Percentiles rank a stretch among this genome's conserved stretches.
phyloP scores from a whole-genome alignment of 768 basidiomycete species.

The Lactarius akahatsu region DNA sequence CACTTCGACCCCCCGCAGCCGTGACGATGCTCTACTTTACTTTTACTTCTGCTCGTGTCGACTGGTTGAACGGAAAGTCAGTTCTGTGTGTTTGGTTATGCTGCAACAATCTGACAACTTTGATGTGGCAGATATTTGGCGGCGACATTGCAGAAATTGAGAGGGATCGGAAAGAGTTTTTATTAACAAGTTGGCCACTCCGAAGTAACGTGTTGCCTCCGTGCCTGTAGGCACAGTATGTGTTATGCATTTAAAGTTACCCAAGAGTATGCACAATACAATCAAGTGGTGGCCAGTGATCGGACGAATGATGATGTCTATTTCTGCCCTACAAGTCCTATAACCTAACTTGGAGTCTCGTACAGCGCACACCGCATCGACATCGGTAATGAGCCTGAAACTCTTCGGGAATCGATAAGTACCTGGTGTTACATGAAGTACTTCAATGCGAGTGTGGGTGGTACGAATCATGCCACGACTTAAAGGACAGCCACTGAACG shows the following conservation, averaged over 20 bases:
- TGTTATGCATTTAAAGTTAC: not conserved
- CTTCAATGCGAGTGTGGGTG: not conserved
- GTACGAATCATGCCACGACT: not conserved
- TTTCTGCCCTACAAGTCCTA: not conserved
- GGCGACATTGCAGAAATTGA: not conserved
- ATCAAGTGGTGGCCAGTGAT: not conserved
- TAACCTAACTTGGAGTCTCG: not conserved
- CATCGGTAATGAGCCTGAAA: not conserved
- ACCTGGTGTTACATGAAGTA: not conserved
- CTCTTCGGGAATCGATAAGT: not conserved
- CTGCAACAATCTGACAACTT: not conserved
- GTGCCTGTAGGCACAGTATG: not conserved
- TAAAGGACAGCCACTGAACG: not conserved
- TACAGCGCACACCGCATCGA: not conserved
- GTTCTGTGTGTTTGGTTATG: not conserved
- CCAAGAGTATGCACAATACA: not conserved
- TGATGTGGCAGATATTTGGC: not conserved
- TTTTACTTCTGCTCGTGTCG: too few relatives aligned
- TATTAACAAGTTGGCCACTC: not conserved
- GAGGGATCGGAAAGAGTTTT: not conserved
- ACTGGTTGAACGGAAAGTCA: constrained; percentile 17
- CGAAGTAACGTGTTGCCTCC: not conserved
- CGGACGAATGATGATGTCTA: not conserved
- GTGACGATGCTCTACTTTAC: too few relatives aligned
- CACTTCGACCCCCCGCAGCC: too few relatives aligned